Base-by-base conservation (phyloP, 2,329 filamentous ascomycete genomes). In the Phoma sp. region DNA sequence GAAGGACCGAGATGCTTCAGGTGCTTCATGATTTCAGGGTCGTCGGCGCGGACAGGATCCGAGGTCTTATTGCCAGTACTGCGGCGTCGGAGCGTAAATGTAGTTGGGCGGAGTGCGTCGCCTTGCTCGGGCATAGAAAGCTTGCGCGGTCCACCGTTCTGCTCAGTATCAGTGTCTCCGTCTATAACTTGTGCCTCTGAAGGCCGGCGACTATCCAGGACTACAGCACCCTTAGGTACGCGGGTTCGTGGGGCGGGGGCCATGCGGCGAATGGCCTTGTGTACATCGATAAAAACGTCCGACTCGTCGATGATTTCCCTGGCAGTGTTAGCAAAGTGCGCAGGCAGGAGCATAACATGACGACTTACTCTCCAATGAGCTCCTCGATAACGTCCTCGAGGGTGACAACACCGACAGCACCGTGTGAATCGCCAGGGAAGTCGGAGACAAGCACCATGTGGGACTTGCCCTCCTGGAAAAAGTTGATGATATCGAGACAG, bases 231-330 rank as follows among this genome's bases (percentile, higher is more conserved):
- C 61, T 83, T 85, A 18, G 81, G 83, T n/a, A 86, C 83, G 51
- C 89, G 85, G 39, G 86, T 86, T 69, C 91, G 89, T 1, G 93
- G 93, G 1, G 93, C 92, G 1, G 92, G 92, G 18, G 89, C 86
- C 67, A 96, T 84, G 47, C 95, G 90, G 53, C 95, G 87, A 64
- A 99, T 97, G 22, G 95, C 95, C 79, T 98, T 98, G 81, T 98
- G 95, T 2, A 99, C 92, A 74, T 99, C 95, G 60, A 99, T 89
- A 69, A 96, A 99, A 9, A 99, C 95, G 75, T 99, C 95, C 0
- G 93, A 98, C 75, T 99, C 95, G 72, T 99, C 95, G 59, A 99
- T 96, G 61, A 98, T 99, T 82, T 99, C 95, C 80, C 90, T 93
- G 13, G 53, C 9, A 43, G 23, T 32, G 46, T 70, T 46, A 66